Evolutionary conservation across 225 moss, liverwort and hornwort species (phyloP), one percentile per base, ranked within the genome.

Genomic region (Climacium dendroides): DNA sequence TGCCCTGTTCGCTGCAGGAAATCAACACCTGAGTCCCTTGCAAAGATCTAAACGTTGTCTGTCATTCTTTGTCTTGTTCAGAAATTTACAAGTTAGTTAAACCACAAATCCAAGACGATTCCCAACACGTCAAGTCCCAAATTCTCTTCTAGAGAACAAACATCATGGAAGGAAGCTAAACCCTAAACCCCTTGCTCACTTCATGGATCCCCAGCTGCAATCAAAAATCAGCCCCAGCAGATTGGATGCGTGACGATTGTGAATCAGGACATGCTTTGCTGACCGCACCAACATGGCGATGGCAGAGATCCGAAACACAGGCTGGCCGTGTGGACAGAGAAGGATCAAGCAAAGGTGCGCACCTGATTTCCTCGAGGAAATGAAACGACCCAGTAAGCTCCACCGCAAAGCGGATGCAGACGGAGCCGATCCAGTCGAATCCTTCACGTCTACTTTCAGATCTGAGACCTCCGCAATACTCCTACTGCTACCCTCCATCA

Each of bases 341-440:
- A 61, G 66, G 37, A 80, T 72, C 82, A 53, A 62, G 66, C 26
- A 65, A 45, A 54, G 64, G 55, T 63, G 64, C 81, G 76, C 85
- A 94, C 92, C 92, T 84, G 90, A 83, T 89, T 89, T 91, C 43
- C 83, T 90, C 37, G 90, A 91, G 30, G 94, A 92, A 89, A 92
- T 88, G 80, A 91, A 91, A 67, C 92, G 91, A 59, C 89, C 87
- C 82, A 94, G 53, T 57, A 94, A 89, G 80, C 90, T 87, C 94
- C 94, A 94, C 89, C 92, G 83, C 58, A 87, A 86, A 39, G 91
- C 77, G n/a, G 94, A 88, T n/a, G 91, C 53, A 76, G 92, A 89
- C 17, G 89, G 86, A 72, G 67, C 78, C 39, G 83, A 77, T 83
- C 19, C 86, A 57, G 79, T 64, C 48, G 62, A 45, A 26, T 61